Evolutionary conservation across 805 yeast species (phyloP).

Genomic region (Metschnikowia vanudenii): DNA sequence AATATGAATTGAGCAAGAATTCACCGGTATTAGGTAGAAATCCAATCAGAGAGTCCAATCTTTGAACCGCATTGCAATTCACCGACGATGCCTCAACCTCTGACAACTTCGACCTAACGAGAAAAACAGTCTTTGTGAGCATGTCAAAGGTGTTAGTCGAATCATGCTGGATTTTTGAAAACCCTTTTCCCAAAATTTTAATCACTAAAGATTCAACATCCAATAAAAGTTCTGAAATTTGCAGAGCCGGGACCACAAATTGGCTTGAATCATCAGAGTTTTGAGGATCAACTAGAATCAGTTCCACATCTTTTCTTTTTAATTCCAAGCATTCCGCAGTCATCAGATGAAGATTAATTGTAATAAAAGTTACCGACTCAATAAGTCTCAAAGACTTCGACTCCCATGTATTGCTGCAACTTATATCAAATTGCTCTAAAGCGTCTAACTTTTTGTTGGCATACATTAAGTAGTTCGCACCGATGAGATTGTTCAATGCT

Average conservation of each 20-base stretch:
- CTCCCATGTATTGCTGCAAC: conserved; percentile 2
- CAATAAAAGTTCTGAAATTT: conserved; percentile 1
- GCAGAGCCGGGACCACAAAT: conserved; percentile 3
- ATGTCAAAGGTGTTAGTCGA: background rate
- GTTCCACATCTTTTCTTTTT: background rate
- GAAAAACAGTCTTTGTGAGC: conserved; percentile 8
- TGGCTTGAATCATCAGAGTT: background rate
- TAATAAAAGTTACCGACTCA: background rate
- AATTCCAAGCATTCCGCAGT: background rate
- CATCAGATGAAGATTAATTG: background rate
- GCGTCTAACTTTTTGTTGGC: conserved; percentile 14
- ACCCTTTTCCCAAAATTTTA: background rate
- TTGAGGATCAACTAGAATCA: background rate
- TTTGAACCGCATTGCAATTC: background rate
- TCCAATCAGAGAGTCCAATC: background rate
- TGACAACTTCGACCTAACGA: conserved; percentile 7
- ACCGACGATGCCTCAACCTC: background rate
- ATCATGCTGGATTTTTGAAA: background rate
- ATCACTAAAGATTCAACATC: conserved; percentile 3
- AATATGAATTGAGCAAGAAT: background rate
- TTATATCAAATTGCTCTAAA: background rate
- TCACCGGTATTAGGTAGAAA: background rate
- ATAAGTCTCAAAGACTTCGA: conserved; percentile 2
- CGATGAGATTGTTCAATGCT: conserved; percentile 19
- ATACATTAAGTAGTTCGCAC: conserved; percentile 14